Conservation (phyloP, 1,284 basidiomycete genomes). For the Microbotryum saponariae region DNA sequence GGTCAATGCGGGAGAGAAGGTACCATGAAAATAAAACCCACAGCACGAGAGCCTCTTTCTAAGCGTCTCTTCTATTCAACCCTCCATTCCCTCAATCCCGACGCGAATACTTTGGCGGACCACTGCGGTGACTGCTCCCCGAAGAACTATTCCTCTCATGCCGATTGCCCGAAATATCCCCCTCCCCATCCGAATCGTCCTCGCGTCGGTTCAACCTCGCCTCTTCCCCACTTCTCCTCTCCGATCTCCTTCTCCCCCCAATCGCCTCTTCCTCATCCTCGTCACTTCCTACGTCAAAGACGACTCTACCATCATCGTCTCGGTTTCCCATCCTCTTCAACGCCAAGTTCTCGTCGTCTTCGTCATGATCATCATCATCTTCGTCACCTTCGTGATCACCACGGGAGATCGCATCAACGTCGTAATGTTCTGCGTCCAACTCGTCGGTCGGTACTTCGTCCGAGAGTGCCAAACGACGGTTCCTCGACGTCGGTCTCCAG, state of each 20-base stretch:
- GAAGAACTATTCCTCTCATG: no score
- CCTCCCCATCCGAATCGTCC: neutral
- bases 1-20: no score
- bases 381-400: slow-evolving; percentile 31
- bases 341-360: slow-evolving; percentile 39
- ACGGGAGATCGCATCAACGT: slow-evolving; percentile 42
- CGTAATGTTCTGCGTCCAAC: slow-evolving; percentile 85
- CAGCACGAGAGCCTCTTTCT: no score
- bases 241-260: slow-evolving; percentile 20
- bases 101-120: no score
- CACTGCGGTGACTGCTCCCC: no score
- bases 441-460: slow-evolving; percentile 81
- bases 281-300: slow-evolving; percentile 74
- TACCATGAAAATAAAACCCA: no score
- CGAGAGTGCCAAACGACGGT: slow-evolving; percentile 80
- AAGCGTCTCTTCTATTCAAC: no score
- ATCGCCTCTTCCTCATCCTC: slow-evolving; percentile 59
- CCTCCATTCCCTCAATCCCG: no score
- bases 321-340: slow-evolving; percentile 35
- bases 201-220: neutral
- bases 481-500: slow-evolving; percentile 88
- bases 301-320: slow-evolving; percentile 47
- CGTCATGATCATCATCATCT: slow-evolving; percentile 39
- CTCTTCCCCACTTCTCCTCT: slow-evolving; percentile 10
- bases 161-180: no score